phyloP scores from a whole-genome alignment of 169 alveolate genomes.

The Fabrea salina region DNA sequence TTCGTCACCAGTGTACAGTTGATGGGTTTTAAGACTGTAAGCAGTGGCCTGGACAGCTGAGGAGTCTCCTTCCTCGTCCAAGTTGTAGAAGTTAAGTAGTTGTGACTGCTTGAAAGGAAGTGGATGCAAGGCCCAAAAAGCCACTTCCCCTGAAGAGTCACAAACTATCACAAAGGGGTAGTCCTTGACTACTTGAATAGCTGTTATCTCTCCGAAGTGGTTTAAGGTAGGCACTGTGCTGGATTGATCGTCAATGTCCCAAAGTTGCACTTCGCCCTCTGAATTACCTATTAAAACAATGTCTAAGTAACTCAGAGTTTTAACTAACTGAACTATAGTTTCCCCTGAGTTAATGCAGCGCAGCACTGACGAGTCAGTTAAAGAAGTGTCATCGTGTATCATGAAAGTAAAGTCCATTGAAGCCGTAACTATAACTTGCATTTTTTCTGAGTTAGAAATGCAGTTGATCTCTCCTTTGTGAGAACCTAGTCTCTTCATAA shows the following conservation, averaged over 20 bases:
- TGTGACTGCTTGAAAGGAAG: background rate
- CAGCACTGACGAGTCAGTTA: constrained; percentile 8
- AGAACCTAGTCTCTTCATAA: constrained; percentile 49
- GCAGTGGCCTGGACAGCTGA: constrained; percentile 8
- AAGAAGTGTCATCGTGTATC: constrained; percentile 18
- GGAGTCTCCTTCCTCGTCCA: background rate
- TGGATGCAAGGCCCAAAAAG: constrained; percentile 31
- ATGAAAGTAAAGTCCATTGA: constrained; percentile 2
- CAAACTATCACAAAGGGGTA: background rate
- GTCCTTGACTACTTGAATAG: background rate
- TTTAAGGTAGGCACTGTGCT: background rate
- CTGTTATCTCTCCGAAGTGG: background rate
- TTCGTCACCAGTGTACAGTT: constrained; percentile 28
- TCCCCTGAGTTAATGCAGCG: background rate
- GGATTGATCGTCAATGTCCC: constrained; percentile 10
- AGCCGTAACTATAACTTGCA: constrained; percentile 17
- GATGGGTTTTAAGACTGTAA: background rate
- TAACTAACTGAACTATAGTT: background rate
- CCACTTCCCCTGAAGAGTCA: constrained; percentile 25
- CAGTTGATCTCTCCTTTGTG: constrained; percentile 39
- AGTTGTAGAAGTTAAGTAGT: background rate
- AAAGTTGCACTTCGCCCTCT: background rate
- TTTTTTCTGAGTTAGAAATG: background rate
- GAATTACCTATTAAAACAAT: background rate
- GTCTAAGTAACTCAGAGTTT: background rate